Percentiles rank a stretch among this genome's conserved stretches.
Evolutionary conservation across 1,139 yeast genomes (phyloP).

Genomic region (Nakaseomyces glabratus): DNA sequence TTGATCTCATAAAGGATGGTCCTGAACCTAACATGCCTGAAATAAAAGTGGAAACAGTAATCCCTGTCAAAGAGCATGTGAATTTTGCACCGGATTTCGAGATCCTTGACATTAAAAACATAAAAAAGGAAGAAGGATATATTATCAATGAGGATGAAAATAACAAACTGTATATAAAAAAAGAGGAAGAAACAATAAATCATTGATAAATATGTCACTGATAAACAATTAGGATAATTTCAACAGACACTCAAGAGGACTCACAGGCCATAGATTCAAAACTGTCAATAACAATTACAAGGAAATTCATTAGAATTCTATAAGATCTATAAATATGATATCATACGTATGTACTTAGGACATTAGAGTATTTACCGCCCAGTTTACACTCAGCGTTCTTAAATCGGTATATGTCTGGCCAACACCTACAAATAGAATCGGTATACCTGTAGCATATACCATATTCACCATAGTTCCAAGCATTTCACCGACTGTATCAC

Average conservation of each 20-base stretch:
- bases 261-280: too few species aligned
- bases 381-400: conserved; percentile 81
- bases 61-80: conserved; percentile 43
- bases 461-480: conserved; percentile 95
- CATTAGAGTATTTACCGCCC: conserved; percentile 86
- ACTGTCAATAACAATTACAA: too few species aligned
- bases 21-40: conserved; percentile 78
- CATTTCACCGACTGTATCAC: conserved; percentile 95
- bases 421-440: conserved; percentile 89
- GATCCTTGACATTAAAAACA: conserved; percentile 39
- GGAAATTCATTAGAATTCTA: too few species aligned
- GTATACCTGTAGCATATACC: conserved; percentile 95
- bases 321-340: conserved; percentile 5
- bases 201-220: too few species aligned
- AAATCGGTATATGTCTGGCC: conserved; percentile 96
- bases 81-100: conserved; percentile 52
- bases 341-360: conserved; percentile 30
- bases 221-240: too few species aligned
- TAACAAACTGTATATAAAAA: not conserved
- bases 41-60: conserved; percentile 58
- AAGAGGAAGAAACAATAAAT: not conserved
- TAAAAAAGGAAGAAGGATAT: not conserved
- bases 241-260: too few species aligned
- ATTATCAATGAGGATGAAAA: not conserved
- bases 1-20: conserved; percentile 54